Base-by-base conservation (phyloP, 2,329 filamentous ascomycete genomes). In the Chaetomium sp. region DNA sequence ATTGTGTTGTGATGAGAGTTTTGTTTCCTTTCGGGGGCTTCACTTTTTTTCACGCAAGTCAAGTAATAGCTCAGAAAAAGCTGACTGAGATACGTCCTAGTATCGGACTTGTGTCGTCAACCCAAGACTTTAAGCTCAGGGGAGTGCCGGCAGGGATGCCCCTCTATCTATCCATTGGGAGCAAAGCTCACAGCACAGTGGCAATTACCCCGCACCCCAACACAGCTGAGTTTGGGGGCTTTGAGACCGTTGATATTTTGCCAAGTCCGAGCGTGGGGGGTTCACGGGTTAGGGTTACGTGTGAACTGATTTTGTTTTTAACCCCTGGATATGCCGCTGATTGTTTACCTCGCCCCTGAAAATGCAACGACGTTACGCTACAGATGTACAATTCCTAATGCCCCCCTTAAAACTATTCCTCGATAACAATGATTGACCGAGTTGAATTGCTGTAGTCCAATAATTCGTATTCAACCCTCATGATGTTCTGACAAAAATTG, bases 161-260 rank as follows among this genome's bases (percentile, higher is more conserved):
- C 41, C 50, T 35, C 37, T 12, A 38, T 36, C 37, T 41, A 42
- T 37, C 35, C 14, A 50, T 27, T 12, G 38, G 12, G 9, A 35
- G 11, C 12, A 12, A 8, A 14, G 19, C 19, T 27, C 19, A 27
- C 19, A 27, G 19, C 19, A 27, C 19, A 27, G 19, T 27, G 19
- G 19, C 9, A 5, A 36, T 9, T 51, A 51, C 49, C 49, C 49
- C 49, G 49, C 49, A 51, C 49, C 19, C 49, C 32, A 34, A 50
- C 33, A 35, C 19, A n/a, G n/a, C 7, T 47, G 33, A n/a, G 32
- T 19, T 47, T 12, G 12, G 34, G n/a, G 41, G n/a, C 11, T 38
- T 8, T 19, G 42, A 27, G 19, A 14, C 45, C 19, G 9, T 5
- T 36, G 32, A 11, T 6, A 36, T 4, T 4, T 37, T 35, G 12